Base-by-base conservation (phyloP, 495 filamentous ascomycete genomes). In the Chaetomium fimeti region DNA sequence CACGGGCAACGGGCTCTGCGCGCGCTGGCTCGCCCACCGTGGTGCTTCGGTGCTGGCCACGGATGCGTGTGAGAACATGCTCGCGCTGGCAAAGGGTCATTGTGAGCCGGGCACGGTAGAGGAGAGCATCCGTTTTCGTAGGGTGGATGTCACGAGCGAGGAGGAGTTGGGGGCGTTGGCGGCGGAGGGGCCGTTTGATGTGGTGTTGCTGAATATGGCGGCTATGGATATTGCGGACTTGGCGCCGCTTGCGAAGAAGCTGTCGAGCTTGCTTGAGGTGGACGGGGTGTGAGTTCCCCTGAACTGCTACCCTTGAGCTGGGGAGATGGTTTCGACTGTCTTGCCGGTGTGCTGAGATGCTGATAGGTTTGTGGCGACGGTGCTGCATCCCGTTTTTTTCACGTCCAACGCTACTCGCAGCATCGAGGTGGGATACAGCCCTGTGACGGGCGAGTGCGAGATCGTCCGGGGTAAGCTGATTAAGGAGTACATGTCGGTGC, bases 341-440 rank as follows among this genome's bases (percentile, higher is more conserved):
- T 5, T 36, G 32, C 12, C 7, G 6, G 32, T 49, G 18, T 4
- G 11, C 11, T n/a, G 43, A 25, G 40, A 29, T 22, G 25, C 20
- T 20, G 13, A 3, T 42, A 80, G 78, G 20, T 80, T 80, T 57
- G 75, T 77, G 24, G 78, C 75, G 1, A 78, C 78, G 0, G 28
- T 79, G 24, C 72, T 80, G 45, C 78, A 81, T 40, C 78, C 78
- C 1, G 74, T 77, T 13, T 80, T 81, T 68, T 75, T 78, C 61
- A 80, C 78, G 18, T 75, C 75, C 13, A 68, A 67, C n/a, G 67
- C 71, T 2, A 49, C 61, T 15, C 70, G 72, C n/a, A 66, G 65
- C n/a, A 63, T 81, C 36, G 66, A 70, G 11, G 48, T 75, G 18
- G 43, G 57, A 9, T 62, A 66, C 43, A 59, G 69, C 47, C 63